Percentiles rank a stretch among this genome's conserved stretches.
phyloP scores from a whole-genome alignment of 345 rosid genomes.

The Nephelium lappaceum region DNA sequence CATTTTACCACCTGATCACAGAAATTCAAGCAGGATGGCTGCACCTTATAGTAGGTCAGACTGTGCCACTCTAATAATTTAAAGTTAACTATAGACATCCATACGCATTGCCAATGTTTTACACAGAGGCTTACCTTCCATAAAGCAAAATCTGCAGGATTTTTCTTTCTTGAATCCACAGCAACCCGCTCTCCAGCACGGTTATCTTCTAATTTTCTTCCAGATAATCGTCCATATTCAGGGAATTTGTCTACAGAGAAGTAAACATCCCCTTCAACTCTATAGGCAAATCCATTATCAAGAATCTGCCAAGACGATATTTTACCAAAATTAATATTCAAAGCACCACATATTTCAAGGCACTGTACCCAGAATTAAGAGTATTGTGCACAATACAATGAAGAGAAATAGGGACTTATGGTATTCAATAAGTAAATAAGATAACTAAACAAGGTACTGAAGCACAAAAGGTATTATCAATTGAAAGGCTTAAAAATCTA shows the following conservation, averaged over 20 bases:
- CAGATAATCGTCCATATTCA: conserved; percentile 80
- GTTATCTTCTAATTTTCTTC: conserved; percentile 86
- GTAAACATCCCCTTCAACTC: conserved; percentile 75
- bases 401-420: background rate
- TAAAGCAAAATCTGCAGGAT: conserved; percentile 95
- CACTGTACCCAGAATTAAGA: background rate
- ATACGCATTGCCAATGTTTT: background rate
- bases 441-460: background rate
- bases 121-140: conserved; percentile 66
- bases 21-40: background rate
- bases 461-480: background rate
- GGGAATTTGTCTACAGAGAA: conserved; percentile 79
- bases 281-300: conserved; percentile 84
- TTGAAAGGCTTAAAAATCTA: background rate
- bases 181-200: conserved; percentile 96
- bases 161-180: conserved; percentile 82
- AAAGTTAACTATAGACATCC: background rate
- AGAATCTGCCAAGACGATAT: conserved; percentile 58
- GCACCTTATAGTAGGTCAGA: background rate
- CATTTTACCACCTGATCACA: background rate
- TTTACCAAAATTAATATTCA: conserved; percentile 18
- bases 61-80: background rate
- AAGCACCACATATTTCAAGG: background rate
- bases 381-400: background rate
- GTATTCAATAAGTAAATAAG: background rate